These are phyloP conservation scores for Schizonepeta tenuifolia DNA, from an alignment of 257 asterid genomes.

Conservation along the genomic window DNA sequence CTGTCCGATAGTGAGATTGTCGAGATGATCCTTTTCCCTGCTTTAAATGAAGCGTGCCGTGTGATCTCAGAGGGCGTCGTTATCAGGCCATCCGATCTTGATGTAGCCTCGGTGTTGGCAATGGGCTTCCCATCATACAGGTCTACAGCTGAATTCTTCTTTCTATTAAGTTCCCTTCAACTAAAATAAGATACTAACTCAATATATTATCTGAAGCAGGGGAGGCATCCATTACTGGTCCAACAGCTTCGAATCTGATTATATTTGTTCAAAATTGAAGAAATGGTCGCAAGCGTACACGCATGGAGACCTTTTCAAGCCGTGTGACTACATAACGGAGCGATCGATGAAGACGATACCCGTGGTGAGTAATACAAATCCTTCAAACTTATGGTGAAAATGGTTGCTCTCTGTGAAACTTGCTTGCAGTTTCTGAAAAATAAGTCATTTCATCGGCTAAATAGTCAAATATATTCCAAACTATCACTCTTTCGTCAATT, in stretches of 20 bases:
- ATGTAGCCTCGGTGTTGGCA: conserved; percentile 52
- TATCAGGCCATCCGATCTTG: conserved; percentile 50
- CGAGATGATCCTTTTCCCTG: conserved; percentile 53
- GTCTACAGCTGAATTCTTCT: conserved; percentile 31
- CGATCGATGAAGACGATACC: conserved; percentile 33
- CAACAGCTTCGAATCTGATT: conserved; percentile 39
- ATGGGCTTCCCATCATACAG: conserved; percentile 56
- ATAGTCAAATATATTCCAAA: no score
- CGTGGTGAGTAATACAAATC: conserved; percentile 34
- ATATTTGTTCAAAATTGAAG: conserved; percentile 46
- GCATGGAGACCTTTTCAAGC: conserved; percentile 42
- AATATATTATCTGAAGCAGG: conserved; percentile 32
- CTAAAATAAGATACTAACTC: conserved; percentile 8
- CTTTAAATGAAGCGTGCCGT: conserved; percentile 46
- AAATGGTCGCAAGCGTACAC: conserved; percentile 46
- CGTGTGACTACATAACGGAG: conserved; percentile 40
- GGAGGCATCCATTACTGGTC: conserved; percentile 59
- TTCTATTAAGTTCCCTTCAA: neutral
- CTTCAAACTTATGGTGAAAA: neutral
- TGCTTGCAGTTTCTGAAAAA: neutral
- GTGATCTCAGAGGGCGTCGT: conserved; percentile 42
- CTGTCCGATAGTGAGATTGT: conserved; percentile 43
- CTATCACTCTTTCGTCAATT: no score
- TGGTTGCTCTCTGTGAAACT: neutral
- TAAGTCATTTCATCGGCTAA: neutral